phyloP scores from a whole-genome alignment of 352 stramenopile genomes.

The Pelagophyceae sp. region DNA sequence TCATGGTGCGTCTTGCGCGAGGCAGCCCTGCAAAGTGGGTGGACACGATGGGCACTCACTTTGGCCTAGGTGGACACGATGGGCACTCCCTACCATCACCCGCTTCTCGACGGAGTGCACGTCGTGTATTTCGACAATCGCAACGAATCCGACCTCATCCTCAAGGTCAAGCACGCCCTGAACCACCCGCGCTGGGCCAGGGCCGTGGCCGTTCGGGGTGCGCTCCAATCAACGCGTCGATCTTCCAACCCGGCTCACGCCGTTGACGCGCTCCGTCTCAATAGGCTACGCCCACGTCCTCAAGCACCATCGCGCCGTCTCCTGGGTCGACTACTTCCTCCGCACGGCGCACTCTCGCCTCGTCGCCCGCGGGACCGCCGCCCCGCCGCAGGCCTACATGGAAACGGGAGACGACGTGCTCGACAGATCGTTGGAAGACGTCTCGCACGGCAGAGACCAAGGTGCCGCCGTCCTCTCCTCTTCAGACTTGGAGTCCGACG shows the following conservation, averaged over 20 bases:
- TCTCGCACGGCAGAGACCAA: background rate
- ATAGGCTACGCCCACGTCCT: conserved; percentile 11
- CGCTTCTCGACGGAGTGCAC: conserved; percentile 1
- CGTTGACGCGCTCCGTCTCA: too few relatives aligned
- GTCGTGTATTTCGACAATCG: conserved; percentile 5
- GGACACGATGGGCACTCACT: too few relatives aligned
- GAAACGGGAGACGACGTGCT: background rate
- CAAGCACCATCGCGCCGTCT: conserved; percentile 10
- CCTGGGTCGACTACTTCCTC: conserved; percentile 17
- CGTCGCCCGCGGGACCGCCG: background rate
- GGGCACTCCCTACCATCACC: background rate
- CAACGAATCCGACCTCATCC: background rate
- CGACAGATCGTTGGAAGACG: background rate
- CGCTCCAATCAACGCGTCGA: too few relatives aligned
- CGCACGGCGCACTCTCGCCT: background rate
- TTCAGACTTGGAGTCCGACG: too few relatives aligned
- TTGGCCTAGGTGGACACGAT: background rate
- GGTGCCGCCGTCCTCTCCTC: background rate
- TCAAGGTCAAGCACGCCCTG: background rate
- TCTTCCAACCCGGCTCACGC: too few relatives aligned
- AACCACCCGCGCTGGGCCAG: background rate
- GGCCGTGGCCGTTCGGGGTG: background rate
- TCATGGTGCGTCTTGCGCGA: too few relatives aligned
- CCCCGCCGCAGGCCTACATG: background rate
- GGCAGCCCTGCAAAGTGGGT: too few relatives aligned